phyloP scores from a whole-genome alignment of 139 green algal species.

The Nannochloris sp. region DNA sequence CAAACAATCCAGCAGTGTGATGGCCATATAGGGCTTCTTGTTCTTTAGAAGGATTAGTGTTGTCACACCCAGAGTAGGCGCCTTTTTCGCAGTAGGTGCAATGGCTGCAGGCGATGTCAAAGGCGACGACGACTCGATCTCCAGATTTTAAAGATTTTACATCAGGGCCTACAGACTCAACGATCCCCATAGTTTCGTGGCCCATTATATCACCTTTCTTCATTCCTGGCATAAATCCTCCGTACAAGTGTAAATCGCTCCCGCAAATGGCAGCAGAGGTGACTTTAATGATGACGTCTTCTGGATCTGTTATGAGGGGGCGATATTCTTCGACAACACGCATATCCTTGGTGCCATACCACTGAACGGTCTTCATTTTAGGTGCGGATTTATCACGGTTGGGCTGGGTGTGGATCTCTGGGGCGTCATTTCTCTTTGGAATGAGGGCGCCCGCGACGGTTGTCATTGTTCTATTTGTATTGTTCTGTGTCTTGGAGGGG shows the following conservation, averaged over 20 bases:
- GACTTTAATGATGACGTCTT: slow-evolving; percentile 54
- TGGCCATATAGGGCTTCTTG: slow-evolving; percentile 41
- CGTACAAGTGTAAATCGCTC: slow-evolving; percentile 66
- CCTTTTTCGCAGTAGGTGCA: slow-evolving; percentile 52
- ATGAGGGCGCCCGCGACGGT: no score
- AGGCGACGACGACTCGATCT: slow-evolving; percentile 58
- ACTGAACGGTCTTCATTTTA: background rate
- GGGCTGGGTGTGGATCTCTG: background rate
- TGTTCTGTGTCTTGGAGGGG: no score
- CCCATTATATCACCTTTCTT: slow-evolving; percentile 56
- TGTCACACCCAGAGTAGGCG: slow-evolving; percentile 43
- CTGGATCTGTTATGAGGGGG: slow-evolving; percentile 22
- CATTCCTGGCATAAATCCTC: slow-evolving; percentile 42
- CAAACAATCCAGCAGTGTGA: slow-evolving; percentile 28
- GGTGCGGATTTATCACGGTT: background rate
- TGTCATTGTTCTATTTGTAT: no score
- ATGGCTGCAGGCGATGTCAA: slow-evolving; percentile 62
- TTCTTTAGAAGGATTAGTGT: slow-evolving; percentile 33
- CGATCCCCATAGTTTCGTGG: slow-evolving; percentile 35
- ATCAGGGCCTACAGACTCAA: slow-evolving; percentile 29
- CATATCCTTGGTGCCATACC: background rate
- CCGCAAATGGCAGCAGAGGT: slow-evolving; percentile 66
- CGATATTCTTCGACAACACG: background rate
- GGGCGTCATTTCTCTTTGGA: no score
- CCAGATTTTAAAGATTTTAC: slow-evolving; percentile 41